Evolutionary conservation across 1,284 basidiomycete species (phyloP), one percentile per base, ranked within the genome.

Genomic region (Neolentinus lepideus): DNA sequence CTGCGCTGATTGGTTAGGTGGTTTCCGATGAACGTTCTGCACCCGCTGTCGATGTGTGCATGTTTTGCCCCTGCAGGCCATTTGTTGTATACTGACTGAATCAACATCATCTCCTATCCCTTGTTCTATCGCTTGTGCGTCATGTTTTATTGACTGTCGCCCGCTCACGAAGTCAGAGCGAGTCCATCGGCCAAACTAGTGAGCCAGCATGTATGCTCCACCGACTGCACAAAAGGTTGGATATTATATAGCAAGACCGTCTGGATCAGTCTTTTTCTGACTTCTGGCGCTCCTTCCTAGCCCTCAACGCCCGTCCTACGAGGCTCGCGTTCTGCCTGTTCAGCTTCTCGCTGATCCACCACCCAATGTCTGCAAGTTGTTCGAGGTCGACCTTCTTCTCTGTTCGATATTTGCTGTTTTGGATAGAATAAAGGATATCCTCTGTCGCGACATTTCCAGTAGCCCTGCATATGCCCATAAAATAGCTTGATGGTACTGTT

Each of bases 371-470:
- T 1, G 83, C 86, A 48, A 95, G 73, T 59, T 78, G 71, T 19
- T 83, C 78, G 36, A 94, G 71, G 12, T 73, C 69, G 0, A 92
- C 85, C 14, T 78, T 69, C 70, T 90, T 94, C 1, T 77, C 78
- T 4, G 85, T 84, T 24, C 78, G 69, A 70, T 90, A 94, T 1
- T 78, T 78, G 4, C 85, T 84, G 24, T 77, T 82, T 51, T 85
- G 81, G 3, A 98, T 77, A 0, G 90, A 89, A 62, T 96, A 94
- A 2, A 97, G 76, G 0, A 96, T 84, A 62, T 94, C 92, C 66
- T 96, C 94, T 0, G 92, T 95, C 0, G 91, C 87, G 25, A 94
- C 90, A 63, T 95, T 95, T n/a, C 93, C 93, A 0, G 91, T 94
- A 3, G 94, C 93, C 1, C 51, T 52, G 3, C 21, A 12, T 22